Conservation (phyloP, 2,329 filamentous ascomycete species). For the Aspergillus sp. region DNA sequence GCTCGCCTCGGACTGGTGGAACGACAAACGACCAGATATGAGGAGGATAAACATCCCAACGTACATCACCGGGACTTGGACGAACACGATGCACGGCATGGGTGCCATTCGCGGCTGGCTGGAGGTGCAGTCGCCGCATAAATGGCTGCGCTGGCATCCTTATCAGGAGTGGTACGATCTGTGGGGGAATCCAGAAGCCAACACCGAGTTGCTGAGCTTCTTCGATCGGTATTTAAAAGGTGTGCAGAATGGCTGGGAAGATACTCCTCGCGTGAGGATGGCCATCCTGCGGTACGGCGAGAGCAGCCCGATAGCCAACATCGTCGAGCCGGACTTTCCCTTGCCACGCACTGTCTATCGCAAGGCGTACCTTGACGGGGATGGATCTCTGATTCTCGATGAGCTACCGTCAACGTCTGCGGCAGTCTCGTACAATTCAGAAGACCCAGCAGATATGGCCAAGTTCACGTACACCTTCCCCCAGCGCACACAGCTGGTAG, state of each 20-base stretch:
- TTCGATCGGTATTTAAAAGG: constrained; percentile 13
- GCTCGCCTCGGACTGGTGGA: constrained; percentile 5
- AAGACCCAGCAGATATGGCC: constrained; percentile 6
- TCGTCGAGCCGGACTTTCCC: constrained; percentile 11
- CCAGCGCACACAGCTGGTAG: constrained; percentile 7
- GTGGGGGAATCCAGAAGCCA: constrained; percentile 10
- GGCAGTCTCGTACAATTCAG: constrained; percentile 5
- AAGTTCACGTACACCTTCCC: constrained; percentile 14
- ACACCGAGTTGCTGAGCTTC: constrained; percentile 3
- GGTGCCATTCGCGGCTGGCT: constrained; percentile 13
- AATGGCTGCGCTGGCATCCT: constrained; percentile 15
- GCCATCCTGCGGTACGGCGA: constrained; percentile 10
- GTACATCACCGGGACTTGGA: constrained; percentile 29
- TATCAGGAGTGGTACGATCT: constrained; percentile 18
- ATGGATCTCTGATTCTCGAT: neutral
- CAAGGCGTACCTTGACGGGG: constrained; percentile 9
- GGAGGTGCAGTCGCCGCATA: constrained; percentile 4
- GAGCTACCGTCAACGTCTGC: neutral
- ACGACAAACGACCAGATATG: constrained; percentile 9
- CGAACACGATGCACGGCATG: constrained; percentile 31
- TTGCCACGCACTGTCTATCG: constrained; percentile 9
- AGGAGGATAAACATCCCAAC: constrained; percentile 4
- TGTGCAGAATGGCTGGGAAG: constrained; percentile 9
- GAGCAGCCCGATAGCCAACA: neutral
- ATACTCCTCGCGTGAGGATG: constrained; percentile 11